Conservation (phyloP, 768 basidiomycete genomes). For the Lactarius trivialis region DNA sequence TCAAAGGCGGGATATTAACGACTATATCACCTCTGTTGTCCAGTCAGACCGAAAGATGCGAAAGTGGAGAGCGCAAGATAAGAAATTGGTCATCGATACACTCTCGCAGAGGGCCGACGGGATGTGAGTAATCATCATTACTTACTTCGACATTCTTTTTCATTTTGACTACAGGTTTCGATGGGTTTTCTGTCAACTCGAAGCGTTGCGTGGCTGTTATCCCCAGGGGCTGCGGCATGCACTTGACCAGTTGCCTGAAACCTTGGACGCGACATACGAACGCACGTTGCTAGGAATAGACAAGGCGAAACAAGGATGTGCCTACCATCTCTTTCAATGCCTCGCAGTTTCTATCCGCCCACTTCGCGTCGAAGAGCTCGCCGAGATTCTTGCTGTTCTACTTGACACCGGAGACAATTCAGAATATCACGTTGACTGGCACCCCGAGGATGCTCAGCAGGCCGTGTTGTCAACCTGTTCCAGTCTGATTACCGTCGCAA, state of each 20-base stretch:
- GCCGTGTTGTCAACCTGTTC: not conserved
- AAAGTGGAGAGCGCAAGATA: slow-evolving; percentile 3
- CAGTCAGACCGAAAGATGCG: not conserved
- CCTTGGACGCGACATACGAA: slow-evolving; percentile 9
- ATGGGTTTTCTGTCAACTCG: slow-evolving; percentile 10
- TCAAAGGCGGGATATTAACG: not conserved
- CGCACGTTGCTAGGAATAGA: not conserved
- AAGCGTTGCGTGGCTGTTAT: not conserved
- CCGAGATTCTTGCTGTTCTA: slow-evolving; percentile 7
- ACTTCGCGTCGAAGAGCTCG: slow-evolving; percentile 8
- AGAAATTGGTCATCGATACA: not conserved
- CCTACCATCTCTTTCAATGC: not conserved
- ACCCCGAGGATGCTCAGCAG: not conserved
- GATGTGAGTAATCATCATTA: not conserved
- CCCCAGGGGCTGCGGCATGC: not conserved
- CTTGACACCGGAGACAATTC: not conserved
- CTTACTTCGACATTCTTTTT: not conserved
- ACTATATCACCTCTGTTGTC: not conserved
- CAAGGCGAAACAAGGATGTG: not conserved
- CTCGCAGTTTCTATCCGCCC: not conserved
- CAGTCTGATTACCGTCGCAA: not conserved
- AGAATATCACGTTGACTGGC: not conserved
- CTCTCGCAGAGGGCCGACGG: slow-evolving; percentile 4
- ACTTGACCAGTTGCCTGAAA: not conserved
- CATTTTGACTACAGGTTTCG: not conserved